Base-by-base conservation (phyloP, 768 basidiomycete species). In the Leccinum rimulosum region DNA sequence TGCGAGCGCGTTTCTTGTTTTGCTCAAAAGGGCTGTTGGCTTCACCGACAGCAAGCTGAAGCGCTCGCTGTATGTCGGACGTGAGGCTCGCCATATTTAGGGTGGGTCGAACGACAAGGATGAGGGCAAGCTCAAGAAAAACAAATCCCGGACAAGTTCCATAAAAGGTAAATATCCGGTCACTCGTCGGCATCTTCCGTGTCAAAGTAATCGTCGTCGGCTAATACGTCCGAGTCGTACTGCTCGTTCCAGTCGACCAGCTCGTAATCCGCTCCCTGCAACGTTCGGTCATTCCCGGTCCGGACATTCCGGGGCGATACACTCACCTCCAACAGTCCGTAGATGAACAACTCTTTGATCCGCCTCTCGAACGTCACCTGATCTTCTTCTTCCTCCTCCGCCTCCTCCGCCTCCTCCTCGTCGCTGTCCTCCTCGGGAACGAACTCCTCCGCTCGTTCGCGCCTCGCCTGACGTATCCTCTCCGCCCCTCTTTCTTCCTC, bases 401-500 rank as follows among this genome's bases (percentile, higher is more conserved):
- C 66, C 47, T 75, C 79, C 52, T 74, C 70, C 2, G 59, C 62
- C 40, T 70, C 70, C 12, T 76, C 80, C 30, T 79, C 79, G 8
- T 84, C 85, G 17, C 79, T 81, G 28, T 85, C 84, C 43, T 91
- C 89, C 12, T 69, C 68, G 35, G 87, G 84, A 6, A 87, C 72
- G 60, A 85, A 82, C 5, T 78, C 80, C 12, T 80, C 40, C 9
- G 62, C 63, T 47, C 70, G 75, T 52, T 75, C 70, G 43, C 80
- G 76, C 59, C 84, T 77, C 19, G 82, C 60, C 17, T 62, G 66
- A 55, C 86, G 77, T 19, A 83, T 72, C 27, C 85, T 78, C 66
- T 91, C 86, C 1, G 82, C 84, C 69, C 85, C 86, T 59, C 92
- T 79, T 68, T 91, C 91, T 64, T 89, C 91, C 65, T 92, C 91